A percentile compares a stretch with the other conserved stretches of the same genome.
phyloP scores from a whole-genome alignment of 73 alveolate species.

The Paramecium bursaria region DNA sequence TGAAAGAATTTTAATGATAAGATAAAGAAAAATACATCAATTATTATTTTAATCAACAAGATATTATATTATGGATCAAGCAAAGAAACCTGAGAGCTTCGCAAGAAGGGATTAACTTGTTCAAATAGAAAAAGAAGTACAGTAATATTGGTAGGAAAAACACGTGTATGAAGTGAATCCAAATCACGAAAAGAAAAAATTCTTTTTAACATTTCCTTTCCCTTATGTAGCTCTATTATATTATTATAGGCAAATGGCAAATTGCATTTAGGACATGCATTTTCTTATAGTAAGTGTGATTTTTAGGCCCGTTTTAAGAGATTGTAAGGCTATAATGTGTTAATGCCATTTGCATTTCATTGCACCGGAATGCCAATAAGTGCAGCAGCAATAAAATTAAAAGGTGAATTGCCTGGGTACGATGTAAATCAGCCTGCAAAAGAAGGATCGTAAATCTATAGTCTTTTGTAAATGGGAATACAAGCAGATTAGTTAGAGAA shows the following conservation, averaged over 20 bases:
- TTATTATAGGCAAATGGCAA: slow-evolving; percentile 87
- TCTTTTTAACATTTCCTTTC: slow-evolving; percentile 97
- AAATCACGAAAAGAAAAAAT: slow-evolving; percentile 80
- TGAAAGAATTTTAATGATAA: no score
- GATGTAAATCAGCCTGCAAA: slow-evolving; percentile 23
- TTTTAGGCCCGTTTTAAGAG: slow-evolving; percentile 95
- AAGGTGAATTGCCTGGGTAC: slow-evolving; percentile 78
- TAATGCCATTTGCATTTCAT: slow-evolving; percentile 99
- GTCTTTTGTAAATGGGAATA: slow-evolving; percentile 76
- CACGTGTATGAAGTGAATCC: slow-evolving; percentile 85
- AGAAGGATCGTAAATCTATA: slow-evolving; percentile 71
- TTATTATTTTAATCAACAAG: slow-evolving; percentile 32
- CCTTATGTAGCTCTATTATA: slow-evolving; percentile 83
- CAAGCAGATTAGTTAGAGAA: slow-evolving; percentile 86
- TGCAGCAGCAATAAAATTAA: slow-evolving; percentile 97
- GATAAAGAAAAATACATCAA: no score
- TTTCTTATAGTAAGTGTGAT: slow-evolving; percentile 96
- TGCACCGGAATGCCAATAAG: slow-evolving; percentile 99
- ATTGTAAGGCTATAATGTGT: slow-evolving; percentile 91
- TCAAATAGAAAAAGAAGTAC: slow-evolving; percentile 84
- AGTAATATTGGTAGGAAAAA: slow-evolving; percentile 82
- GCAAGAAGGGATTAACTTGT: slow-evolving; percentile 89
- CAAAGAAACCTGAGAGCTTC: slow-evolving; percentile 8
- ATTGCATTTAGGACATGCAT: slow-evolving; percentile 98
- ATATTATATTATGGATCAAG: slow-evolving; percentile 59